Percentiles rank a stretch among this genome's conserved stretches.
phyloP scores from a whole-genome alignment of 306 rosid genomes.

The Sicyos edulis region DNA sequence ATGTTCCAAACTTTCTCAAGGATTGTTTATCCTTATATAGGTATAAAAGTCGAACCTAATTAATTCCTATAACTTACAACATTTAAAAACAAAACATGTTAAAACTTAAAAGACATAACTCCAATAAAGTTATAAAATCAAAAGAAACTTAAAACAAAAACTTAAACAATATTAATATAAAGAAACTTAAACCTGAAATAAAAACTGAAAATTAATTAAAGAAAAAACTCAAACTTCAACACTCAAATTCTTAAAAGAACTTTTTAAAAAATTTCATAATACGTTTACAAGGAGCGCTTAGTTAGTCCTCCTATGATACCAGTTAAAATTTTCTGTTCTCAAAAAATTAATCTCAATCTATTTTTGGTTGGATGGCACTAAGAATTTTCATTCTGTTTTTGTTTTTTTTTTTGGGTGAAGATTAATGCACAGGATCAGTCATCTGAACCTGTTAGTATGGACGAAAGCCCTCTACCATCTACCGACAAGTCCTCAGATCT shows the following conservation, averaged over 20 bases:
- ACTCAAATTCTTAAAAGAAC: not conserved
- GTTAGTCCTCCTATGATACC: not conserved
- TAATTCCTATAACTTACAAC: no score
- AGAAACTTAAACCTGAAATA: no score
- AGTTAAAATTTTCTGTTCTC: not conserved
- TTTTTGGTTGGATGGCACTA: slow-evolving; percentile 6
- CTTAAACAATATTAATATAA: no score
- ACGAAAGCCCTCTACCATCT: slow-evolving; percentile 34
- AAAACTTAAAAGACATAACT: no score
- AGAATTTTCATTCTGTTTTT: not conserved
- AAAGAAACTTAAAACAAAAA: no score
- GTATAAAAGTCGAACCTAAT: no score
- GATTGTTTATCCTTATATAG: no score
- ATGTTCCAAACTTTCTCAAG: no score
- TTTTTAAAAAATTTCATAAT: not conserved
- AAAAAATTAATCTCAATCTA: not conserved
- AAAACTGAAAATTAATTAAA: no score
- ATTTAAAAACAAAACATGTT: no score
- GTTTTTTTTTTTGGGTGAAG: not conserved
- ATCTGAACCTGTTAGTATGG: slow-evolving; percentile 30
- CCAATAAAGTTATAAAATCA: no score
- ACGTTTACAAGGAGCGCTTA: not conserved
- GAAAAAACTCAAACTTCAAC: no score
- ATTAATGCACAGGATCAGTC: slow-evolving; percentile 42
- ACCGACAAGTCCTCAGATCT: slow-evolving; percentile 37